phyloP scores from a whole-genome alignment of 345 rosid genomes.

The Theobroma cacao region DNA sequence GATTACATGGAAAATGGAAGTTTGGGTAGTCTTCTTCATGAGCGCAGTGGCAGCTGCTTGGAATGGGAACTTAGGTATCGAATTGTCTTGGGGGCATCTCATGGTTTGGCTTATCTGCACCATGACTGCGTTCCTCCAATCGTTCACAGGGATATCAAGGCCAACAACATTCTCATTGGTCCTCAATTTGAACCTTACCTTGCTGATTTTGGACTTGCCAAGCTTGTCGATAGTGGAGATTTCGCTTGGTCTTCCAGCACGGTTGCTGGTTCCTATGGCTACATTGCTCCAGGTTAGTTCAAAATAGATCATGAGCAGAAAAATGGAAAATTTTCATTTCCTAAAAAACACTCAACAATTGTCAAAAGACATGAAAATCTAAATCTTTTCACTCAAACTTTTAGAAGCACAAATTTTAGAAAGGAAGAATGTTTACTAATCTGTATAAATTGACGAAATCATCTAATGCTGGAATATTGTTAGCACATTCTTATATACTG shows the following conservation, averaged over 20 bases:
- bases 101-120: slow-evolving; percentile 89
- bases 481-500: not conserved
- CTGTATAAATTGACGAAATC: too few relatives aligned
- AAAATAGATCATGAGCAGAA: not conserved
- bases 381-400: not conserved
- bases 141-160: slow-evolving; percentile 91
- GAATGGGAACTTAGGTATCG: slow-evolving; percentile 77
- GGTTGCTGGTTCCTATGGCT: slow-evolving; percentile 92
- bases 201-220: slow-evolving; percentile 90
- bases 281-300: slow-evolving; percentile 87
- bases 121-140: slow-evolving; percentile 91
- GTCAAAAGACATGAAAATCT: not conserved
- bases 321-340: too few relatives aligned
- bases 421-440: not conserved
- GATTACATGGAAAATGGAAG: slow-evolving; percentile 91
- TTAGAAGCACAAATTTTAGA: not conserved
- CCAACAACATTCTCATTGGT: slow-evolving; percentile 88
- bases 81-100: slow-evolving; percentile 78
- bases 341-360: not conserved
- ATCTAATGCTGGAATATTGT: not conserved
- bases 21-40: slow-evolving; percentile 78
- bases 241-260: slow-evolving; percentile 82
- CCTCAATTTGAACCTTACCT: slow-evolving; percentile 79
- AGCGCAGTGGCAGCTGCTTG: slow-evolving; percentile 50
- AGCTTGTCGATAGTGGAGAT: slow-evolving; percentile 73